phyloP scores from a whole-genome alignment of 2,329 filamentous ascomycete genomes.

The Beauveria scarabaeidicola region DNA sequence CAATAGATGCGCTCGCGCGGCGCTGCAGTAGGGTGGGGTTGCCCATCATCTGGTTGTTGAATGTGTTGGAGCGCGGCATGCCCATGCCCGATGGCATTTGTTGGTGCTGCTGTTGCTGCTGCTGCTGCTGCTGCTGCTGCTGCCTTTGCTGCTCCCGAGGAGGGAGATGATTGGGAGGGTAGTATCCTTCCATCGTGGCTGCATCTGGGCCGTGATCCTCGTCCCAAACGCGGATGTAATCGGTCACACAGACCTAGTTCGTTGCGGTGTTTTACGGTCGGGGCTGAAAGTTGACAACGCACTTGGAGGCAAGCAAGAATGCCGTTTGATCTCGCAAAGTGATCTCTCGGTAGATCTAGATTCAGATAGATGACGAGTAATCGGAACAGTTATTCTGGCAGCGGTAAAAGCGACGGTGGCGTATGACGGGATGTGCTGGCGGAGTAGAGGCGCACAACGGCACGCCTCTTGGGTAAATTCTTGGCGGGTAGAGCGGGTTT shows the following conservation, averaged over 20 bases:
- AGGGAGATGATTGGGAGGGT: not conserved
- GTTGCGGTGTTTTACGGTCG: not conserved
- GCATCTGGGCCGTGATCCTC: conserved; percentile 4
- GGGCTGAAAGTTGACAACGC: not conserved
- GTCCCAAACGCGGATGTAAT: not conserved
- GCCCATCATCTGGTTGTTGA: conserved; percentile 4
- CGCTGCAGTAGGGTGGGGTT: conserved; percentile 1
- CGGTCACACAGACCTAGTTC: not conserved
- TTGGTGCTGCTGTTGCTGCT: not conserved
- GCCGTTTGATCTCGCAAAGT: not conserved
- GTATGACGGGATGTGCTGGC: not conserved
- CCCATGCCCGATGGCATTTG: not conserved
- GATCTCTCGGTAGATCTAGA: not conserved
- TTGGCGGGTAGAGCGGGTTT: not conserved
- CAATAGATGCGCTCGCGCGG: conserved; percentile 4
- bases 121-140: not conserved
- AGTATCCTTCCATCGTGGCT: conserved; percentile 11
- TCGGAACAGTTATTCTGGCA: not conserved
- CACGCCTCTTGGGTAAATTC: conserved; percentile 4
- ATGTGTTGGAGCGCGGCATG: not conserved
- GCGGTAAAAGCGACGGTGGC: not conserved
- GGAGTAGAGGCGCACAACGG: not conserved
- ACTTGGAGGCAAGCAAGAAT: not conserved
- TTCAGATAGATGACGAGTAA: not conserved
- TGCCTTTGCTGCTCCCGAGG: conserved; percentile 7